Percentiles rank a stretch among this genome's conserved stretches.
These are phyloP conservation scores for Apiospora malaysiana DNA, from an alignment of 2,329 filamentous ascomycete genomes.

Conservation along the genomic window DNA sequence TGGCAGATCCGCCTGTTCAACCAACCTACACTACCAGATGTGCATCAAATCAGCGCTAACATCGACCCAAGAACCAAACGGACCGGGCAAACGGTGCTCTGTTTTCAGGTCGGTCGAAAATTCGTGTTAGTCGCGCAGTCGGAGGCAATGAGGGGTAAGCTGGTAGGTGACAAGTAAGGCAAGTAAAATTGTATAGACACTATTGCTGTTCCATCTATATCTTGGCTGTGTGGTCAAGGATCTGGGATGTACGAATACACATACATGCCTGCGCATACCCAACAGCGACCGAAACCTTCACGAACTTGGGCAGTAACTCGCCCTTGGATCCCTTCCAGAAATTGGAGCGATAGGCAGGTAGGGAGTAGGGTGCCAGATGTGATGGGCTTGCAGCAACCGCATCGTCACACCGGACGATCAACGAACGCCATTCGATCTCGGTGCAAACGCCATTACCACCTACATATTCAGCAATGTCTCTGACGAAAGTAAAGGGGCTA, in stretches of 20 bases:
- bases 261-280: neutral
- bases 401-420: constrained; percentile 6
- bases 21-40: neutral
- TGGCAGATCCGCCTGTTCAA: neutral
- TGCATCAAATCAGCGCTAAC: constrained; percentile 14
- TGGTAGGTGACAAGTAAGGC: neutral
- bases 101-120: neutral
- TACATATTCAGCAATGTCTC: neutral
- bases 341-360: neutral
- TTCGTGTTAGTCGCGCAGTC: neutral
- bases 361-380: neutral
- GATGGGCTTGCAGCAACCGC: neutral
- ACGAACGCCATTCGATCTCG: constrained; percentile 15
- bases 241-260: neutral
- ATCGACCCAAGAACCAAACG: constrained; percentile 8
- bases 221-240: neutral
- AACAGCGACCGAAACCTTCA: neutral
- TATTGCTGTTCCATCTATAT: neutral
- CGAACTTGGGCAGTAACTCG: neutral
- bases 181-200: neutral
- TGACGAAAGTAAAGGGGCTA: neutral
- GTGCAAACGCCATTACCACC: neutral
- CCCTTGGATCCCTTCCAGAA: constrained; percentile 2
- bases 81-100: constrained; percentile 8
- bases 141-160: neutral